Evolutionary conservation across 768 basidiomycete genomes (phyloP).

Genomic region (Phylloporus sp.): DNA sequence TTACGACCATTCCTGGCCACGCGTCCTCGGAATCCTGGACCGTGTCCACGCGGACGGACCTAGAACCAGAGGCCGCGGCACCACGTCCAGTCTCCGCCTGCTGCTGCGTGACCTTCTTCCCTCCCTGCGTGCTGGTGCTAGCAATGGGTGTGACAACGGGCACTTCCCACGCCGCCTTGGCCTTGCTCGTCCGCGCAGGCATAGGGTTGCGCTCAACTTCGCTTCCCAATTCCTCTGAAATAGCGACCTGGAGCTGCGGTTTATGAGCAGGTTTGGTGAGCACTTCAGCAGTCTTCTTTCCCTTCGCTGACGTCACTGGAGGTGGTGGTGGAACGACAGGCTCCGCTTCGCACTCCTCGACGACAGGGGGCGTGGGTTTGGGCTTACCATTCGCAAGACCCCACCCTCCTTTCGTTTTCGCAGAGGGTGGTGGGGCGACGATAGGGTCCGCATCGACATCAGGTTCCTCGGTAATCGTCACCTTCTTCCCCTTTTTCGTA

Average conservation of each 20-base stretch:
- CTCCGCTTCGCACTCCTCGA: slow-evolving; percentile 13
- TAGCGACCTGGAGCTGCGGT: slow-evolving; percentile 17
- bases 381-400: slow-evolving; percentile 18
- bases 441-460: slow-evolving; percentile 25
- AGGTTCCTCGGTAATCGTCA: slow-evolving; percentile 24
- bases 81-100: slow-evolving; percentile 7
- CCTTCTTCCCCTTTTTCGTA: slow-evolving; percentile 23
- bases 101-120: slow-evolving; percentile 13
- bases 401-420: slow-evolving; percentile 16
- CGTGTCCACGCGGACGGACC: slow-evolving; percentile 10
- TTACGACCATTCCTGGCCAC: not conserved
- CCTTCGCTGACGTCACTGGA: slow-evolving; percentile 6
- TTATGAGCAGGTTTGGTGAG: slow-evolving; percentile 2
- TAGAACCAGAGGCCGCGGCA: slow-evolving; percentile 6
- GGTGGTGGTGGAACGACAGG: not conserved
- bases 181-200: slow-evolving; percentile 10
- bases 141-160: slow-evolving; percentile 1
- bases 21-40: slow-evolving; percentile 15
- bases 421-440: slow-evolving; percentile 8
- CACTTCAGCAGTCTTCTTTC: slow-evolving; percentile 11
- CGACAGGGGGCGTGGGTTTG: slow-evolving; percentile 10
- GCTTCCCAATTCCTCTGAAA: slow-evolving; percentile 20
- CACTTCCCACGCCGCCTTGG: slow-evolving; percentile 15
- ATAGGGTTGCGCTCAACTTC: slow-evolving; percentile 4
- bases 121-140: slow-evolving; percentile 3